These are phyloP conservation scores for Aegilops umbellulata DNA, from an alignment of 176 grass and related monocot species.

Conservation along the genomic window DNA sequence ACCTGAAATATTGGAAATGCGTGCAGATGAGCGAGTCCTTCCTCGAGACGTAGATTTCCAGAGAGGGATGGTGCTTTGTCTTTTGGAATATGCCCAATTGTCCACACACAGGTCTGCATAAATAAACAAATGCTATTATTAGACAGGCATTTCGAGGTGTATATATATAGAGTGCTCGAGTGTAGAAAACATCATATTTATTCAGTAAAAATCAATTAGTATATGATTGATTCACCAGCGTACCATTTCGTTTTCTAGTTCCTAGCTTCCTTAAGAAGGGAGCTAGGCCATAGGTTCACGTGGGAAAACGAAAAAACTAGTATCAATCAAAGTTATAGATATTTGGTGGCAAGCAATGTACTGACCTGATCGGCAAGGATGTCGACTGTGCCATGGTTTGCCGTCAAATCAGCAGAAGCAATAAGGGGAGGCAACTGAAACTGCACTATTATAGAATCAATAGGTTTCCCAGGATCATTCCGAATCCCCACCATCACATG, in stretches of 20 bases:
- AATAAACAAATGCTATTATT: neutral
- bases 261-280: neutral
- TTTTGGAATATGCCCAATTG: constrained; percentile 90
- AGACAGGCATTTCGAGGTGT: constrained; percentile 1
- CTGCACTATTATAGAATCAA: constrained; percentile 85
- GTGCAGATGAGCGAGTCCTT: constrained; percentile 66
- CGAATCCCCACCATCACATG: constrained; percentile 77
- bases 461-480: constrained; percentile 95
- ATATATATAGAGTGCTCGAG: neutral
- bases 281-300: neutral
- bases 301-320: neutral
- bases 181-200: neutral
- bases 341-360: constrained; percentile 1
- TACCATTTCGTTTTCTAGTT: neutral
- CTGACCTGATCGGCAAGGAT: constrained; percentile 82
- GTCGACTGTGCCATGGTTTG: constrained; percentile 88
- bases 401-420: constrained; percentile 83
- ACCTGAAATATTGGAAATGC: constrained; percentile 69
- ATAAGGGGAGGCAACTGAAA: constrained; percentile 79
- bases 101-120: constrained; percentile 84
- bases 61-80: constrained; percentile 82
- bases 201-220: neutral
- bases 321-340: neutral
- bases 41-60: constrained; percentile 74
- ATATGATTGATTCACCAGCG: neutral